Evolutionary conservation across 192 early-diverging fungal species (phyloP), one percentile per base, ranked within the genome.

Genomic region (Backusella luteola): DNA sequence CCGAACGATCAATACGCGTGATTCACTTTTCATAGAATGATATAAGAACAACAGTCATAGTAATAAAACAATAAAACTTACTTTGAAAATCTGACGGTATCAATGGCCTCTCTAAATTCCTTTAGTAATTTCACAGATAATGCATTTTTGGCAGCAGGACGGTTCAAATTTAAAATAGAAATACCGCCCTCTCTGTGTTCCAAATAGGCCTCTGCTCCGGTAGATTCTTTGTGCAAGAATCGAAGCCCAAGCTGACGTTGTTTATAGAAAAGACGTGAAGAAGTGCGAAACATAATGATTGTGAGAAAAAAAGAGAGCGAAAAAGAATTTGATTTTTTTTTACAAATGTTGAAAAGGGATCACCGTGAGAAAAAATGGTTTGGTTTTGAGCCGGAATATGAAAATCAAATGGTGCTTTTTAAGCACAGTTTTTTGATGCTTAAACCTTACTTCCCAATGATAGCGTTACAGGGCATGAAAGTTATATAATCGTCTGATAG

Each of bases 91-190:
- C 88, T 86, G 49, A 94, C 79, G 67, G 84, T 79, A 34, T 89
- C 81, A 0, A 99, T 80, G 4, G 91, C 88, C 12, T 78, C 74
- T 38, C 89, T 82, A 81, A 99, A 92, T 73, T 95, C 85, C 3
- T 70, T 66, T 35, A 99, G 85, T 29, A 99, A 84, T 49, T 87
- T 89, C 32, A 88, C 83, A 2, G 96, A 96, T n/a, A 99, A 81
- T 9, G 97, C 97, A 81, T 99, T 99, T 80, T 90, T 94, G 17
- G 94, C 90, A 46, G 85, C 83, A 36, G 97, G 96, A 12, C 96
- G 87, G 83, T 96, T 93, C 73, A 99, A 84, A 66, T 91, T 89
- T 21, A 98, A 74, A 6, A 95, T 88, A 15, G 89, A 79, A 74
- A 99, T 97, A 21, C 96, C 96, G 19, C 82, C 85, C 34, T 71